phyloP scores from a whole-genome alignment of 2,329 filamentous ascomycete species.

The Claviceps purpurea region DNA sequence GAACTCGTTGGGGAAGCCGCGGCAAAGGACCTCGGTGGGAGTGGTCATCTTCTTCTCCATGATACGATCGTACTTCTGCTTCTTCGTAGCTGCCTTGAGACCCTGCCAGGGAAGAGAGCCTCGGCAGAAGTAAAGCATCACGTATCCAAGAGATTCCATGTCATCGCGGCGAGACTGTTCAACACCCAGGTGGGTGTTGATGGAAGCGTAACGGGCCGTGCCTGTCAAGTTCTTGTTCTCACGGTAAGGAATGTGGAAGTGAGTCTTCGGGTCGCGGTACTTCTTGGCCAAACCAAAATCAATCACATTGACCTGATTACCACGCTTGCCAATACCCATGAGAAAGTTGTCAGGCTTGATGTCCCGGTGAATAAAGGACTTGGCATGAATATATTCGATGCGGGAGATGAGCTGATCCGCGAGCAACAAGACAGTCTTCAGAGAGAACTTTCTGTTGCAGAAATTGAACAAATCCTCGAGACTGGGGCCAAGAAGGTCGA shows the following conservation, averaged over 20 bases:
- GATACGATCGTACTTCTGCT: conserved; percentile 99
- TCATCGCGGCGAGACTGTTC: conserved; percentile 98
- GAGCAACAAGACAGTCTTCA: conserved; percentile 93
- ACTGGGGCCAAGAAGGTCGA: conserved; percentile 88
- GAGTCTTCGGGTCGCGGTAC: conserved; percentile 98
- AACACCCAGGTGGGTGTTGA: conserved; percentile 97
- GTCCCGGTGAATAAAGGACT: conserved; percentile 98
- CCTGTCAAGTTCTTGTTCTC: conserved; percentile 99
- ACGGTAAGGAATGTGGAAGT: conserved; percentile 98
- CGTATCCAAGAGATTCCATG: conserved; percentile 97
- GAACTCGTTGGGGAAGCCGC: conserved; percentile 98
- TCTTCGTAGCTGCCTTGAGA: conserved; percentile 95
- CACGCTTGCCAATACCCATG: conserved; percentile 97
- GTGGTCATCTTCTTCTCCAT: conserved; percentile 99
- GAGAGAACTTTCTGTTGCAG: conserved; percentile 98
- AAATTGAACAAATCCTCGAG: conserved; percentile 99
- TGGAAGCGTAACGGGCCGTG: conserved; percentile 94
- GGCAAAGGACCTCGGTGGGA: conserved; percentile 94
- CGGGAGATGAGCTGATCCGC: conserved; percentile 98
- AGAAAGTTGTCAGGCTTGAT: conserved; percentile 99
- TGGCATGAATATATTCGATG: conserved; percentile 99
- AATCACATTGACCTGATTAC: conserved; percentile 98
- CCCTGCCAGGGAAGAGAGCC: conserved; percentile 98
- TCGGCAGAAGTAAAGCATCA: conserved; percentile 99
- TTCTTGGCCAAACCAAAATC: conserved; percentile 99